Evolutionary conservation across 768 basidiomycete genomes (phyloP).

Genomic region (Naematelia encephala): DNA sequence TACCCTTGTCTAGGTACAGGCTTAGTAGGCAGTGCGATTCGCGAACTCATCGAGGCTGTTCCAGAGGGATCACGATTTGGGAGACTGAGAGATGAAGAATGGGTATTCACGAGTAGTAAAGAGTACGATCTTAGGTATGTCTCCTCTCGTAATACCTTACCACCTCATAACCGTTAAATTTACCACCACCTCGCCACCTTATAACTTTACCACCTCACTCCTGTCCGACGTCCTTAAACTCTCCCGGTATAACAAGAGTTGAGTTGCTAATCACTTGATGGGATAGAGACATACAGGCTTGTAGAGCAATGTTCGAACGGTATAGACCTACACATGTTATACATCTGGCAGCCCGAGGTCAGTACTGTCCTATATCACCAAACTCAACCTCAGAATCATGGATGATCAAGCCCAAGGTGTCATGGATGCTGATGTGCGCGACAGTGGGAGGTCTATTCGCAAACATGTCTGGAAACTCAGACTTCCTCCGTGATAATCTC

Average conservation of each 20-base stretch:
- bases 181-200: too few species aligned
- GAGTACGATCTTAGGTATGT: constrained; percentile 80
- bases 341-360: constrained; percentile 88
- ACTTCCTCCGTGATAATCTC: constrained; percentile 90
- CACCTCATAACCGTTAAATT: background rate
- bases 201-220: background rate
- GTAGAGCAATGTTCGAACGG: constrained; percentile 74
- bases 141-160: background rate
- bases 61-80: constrained; percentile 75
- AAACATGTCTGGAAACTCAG: constrained; percentile 94
- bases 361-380: background rate
- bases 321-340: constrained; percentile 95
- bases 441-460: constrained; percentile 85
- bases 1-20: constrained; percentile 53
- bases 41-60: constrained; percentile 73
- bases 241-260: too few species aligned
- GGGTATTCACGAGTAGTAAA: constrained; percentile 75
- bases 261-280: background rate
- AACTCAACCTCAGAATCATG: background rate
- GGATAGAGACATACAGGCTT: constrained; percentile 64
- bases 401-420: background rate
- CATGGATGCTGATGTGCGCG: background rate
- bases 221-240: too few species aligned
- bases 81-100: constrained; percentile 68
- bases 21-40: constrained; percentile 80